Base-by-base conservation (phyloP, 108 stramenopile species). In the Fragilariopsis cylindrus region DNA sequence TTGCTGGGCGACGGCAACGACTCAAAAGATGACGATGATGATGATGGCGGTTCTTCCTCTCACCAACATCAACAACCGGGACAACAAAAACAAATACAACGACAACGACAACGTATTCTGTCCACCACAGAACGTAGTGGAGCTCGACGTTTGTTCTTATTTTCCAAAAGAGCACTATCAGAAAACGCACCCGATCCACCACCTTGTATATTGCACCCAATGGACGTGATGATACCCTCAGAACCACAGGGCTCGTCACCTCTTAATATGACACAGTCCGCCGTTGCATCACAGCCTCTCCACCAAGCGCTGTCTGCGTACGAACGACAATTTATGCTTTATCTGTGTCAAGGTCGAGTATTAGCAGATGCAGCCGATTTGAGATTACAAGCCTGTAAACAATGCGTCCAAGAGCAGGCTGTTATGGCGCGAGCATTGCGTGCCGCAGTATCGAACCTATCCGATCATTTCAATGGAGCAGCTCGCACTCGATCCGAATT, bases 401-500 rank as follows among this genome's bases (percentile, higher is more conserved):
- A 84, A 48, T 90, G 90, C 66, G 82, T 94, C 42, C 81, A 88
- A 63, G 92, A 94, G 73, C 88, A 89, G 64, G 90, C 86, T n/a
- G 86, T 91, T 3, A 90, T 94, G 76, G 92, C 88, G 11, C 57
- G 88, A 63, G 90, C 92, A 13, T 70, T 94, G 56, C 68, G 92
- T 47, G 92, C 92, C 8, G 92, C 92, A 16, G 90, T 94, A 30
- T 91, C 90, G n/a, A 94, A 94, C 72, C 76, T 91, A 21, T 88
- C 92, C 18, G 92, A 89, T 79, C 90, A 91, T 63, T 88, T 87
- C 52, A 82, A 90, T 70, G 81, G 81, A 47, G 90, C 90, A 16
- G 60, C 84, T 13, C 69, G 92, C n/a, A 86, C 88, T 11, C 66
- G 88, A 30, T 74, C 85, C 39, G 87, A 90, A 74, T 91, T 94